phyloP scores from a whole-genome alignment of 179 eudicot species.

The Amaranthus tricolor region DNA sequence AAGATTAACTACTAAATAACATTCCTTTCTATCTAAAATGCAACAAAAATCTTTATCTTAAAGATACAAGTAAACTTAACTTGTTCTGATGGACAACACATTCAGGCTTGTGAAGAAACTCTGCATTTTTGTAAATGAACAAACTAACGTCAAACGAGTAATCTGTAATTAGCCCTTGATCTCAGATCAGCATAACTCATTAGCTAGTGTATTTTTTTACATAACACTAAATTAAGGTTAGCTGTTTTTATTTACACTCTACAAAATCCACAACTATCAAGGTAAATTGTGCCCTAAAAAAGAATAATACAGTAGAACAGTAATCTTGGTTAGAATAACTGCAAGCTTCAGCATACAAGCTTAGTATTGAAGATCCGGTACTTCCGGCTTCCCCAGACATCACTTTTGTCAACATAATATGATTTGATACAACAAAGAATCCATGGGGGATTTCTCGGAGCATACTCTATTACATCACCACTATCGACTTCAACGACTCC shows the following conservation, averaged over 20 bases:
- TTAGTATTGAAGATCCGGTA: constrained; percentile 61
- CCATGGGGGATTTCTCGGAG: constrained; percentile 80
- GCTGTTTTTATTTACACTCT: neutral
- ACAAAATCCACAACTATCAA: neutral
- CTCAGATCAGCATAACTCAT: neutral
- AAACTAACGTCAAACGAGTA: no score
- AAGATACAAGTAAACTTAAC: no score
- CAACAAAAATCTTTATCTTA: no score
- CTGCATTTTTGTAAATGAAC: no score
- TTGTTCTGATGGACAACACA: no score
- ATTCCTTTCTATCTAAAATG: no score
- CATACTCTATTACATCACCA: constrained; percentile 23
- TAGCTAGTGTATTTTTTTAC: neutral
- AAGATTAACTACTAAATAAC: no score
- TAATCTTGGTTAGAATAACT: neutral
- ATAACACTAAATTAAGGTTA: neutral
- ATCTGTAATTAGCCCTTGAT: no score
- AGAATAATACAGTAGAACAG: neutral
- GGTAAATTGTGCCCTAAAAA: no score
- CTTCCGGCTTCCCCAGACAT: constrained; percentile 57
- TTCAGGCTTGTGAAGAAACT: no score
- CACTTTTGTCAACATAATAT: constrained; percentile 46
- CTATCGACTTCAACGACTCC: constrained; percentile 39
- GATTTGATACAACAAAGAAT: constrained; percentile 71
- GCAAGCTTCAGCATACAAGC: constrained; percentile 31